Percentiles rank a stretch among this genome's conserved stretches.
These are phyloP conservation scores for Entonaema liquescens DNA, from an alignment of 495 filamentous ascomycete genomes.

Conservation along the genomic window DNA sequence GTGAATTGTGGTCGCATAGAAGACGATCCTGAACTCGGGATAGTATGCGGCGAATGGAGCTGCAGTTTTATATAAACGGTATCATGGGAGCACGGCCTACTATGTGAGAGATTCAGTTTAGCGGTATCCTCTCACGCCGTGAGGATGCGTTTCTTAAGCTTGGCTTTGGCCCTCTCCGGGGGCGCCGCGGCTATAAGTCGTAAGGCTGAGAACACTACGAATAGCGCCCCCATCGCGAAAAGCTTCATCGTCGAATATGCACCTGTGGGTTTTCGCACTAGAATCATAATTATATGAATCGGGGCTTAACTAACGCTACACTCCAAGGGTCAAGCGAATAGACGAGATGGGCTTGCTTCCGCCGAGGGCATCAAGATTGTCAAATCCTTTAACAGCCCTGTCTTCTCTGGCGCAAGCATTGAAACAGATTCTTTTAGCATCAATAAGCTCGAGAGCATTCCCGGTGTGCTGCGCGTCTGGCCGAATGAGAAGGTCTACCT, in stretches of 20 bases:
- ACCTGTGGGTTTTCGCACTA: neutral
- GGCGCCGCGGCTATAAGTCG: conserved; percentile 16
- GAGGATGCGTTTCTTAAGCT: conserved; percentile 24
- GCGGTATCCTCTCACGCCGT: neutral
- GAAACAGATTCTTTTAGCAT: conserved; percentile 16
- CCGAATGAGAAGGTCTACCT: neutral
- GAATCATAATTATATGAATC: neutral
- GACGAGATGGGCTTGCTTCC: conserved; percentile 19
- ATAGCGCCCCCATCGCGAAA: neutral
- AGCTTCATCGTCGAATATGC: neutral
- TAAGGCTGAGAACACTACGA: conserved; percentile 15
- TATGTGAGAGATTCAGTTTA: neutral
- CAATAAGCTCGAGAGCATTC: neutral
- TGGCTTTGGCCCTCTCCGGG: conserved; percentile 18
- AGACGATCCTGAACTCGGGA: neutral
- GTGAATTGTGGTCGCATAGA: neutral
- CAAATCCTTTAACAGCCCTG: conserved; percentile 31
- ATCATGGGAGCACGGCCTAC: neutral
- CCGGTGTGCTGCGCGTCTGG: neutral
- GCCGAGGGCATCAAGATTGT: conserved; percentile 34
- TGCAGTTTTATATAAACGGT: neutral
- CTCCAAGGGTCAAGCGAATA: conserved; percentile 16
- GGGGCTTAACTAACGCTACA: neutral
- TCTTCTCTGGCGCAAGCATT: conserved; percentile 36
- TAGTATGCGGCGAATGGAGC: too few species aligned